phyloP scores from a whole-genome alignment of 306 rosid genomes.

The Trichosanthes cucumerina region DNA sequence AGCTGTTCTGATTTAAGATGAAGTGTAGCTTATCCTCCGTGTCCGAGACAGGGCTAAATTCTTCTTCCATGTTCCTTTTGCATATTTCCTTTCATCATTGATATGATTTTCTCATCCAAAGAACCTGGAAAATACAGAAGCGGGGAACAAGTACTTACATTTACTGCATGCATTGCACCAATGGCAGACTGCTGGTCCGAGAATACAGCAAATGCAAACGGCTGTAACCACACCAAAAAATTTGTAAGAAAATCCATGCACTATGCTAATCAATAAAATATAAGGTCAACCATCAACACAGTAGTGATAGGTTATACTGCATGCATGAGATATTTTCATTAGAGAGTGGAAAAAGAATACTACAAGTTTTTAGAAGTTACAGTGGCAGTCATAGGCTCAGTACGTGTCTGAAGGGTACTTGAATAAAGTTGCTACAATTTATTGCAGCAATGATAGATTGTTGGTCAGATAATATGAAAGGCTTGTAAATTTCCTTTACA shows the following conservation, averaged over 20 bases:
- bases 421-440: background rate
- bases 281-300: background rate
- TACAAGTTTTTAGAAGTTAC: background rate
- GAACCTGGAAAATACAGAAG: background rate
- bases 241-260: background rate
- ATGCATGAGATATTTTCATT: background rate
- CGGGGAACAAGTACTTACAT: slow-evolving; percentile 36
- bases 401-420: background rate
- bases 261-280: background rate
- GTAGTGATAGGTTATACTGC: background rate
- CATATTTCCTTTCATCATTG: background rate
- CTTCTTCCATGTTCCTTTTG: background rate
- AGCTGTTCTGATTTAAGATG: background rate
- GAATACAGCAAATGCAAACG: slow-evolving; percentile 93
- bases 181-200: slow-evolving; percentile 71
- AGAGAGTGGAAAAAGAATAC: background rate
- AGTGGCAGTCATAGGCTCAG: background rate
- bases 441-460: background rate
- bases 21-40: background rate
- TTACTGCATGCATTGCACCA: slow-evolving; percentile 69
- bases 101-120: background rate
- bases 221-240: slow-evolving; percentile 30
- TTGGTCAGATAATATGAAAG: background rate
- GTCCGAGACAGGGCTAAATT: background rate
- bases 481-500: background rate